Base-by-base conservation (phyloP, 148 eudicot species). In the Diospyros lotus region DNA sequence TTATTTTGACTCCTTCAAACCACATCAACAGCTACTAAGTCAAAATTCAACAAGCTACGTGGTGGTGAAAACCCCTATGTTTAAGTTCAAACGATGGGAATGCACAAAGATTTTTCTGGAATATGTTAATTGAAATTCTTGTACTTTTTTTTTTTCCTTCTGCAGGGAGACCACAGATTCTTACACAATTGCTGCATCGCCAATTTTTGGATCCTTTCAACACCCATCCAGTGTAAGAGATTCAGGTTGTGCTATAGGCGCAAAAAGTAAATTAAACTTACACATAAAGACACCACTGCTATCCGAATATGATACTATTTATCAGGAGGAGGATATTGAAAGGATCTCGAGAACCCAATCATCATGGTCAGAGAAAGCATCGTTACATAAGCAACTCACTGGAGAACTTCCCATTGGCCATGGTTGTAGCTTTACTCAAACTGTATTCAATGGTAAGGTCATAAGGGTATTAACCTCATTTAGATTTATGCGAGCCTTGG, bases 391-490 rank as follows among this genome's bases (percentile, higher is more conserved):
- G 52, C 52, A 91, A 80, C 66, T 83, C 28, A 64, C 75, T 53
- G 97, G 88, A 69, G 98, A 94, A 77, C 77, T 91, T 48, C 97
- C 95, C 0, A 76, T 86, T 65, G 82, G 89, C 66, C 84, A 75
- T 74, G 97, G 97, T 43, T 94, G 98, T 75, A 91, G 85, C 81
- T 82, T 88, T 40, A 80, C 88, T 78, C 97, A 94, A 74, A 94
- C 98, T 41, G 82, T 94, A 58, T 90, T 94, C 80, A 94, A 94
- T 69, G 91, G 98, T 92, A 74, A 80, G 84, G 46, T 66, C 55
- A 64, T 53, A 17, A 18, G 11, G n/a, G 61, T 52, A 11, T 48
- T 53, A 44, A 28, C 59, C 9, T 1, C 14, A 45, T 39, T 4
- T 51, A 55, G 17, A 3, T 38, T 56, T 39, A 41, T 5, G 10